Evolutionary conservation across 352 stramenopile species (phyloP).

Genomic region (Globisporangium splendens): DNA sequence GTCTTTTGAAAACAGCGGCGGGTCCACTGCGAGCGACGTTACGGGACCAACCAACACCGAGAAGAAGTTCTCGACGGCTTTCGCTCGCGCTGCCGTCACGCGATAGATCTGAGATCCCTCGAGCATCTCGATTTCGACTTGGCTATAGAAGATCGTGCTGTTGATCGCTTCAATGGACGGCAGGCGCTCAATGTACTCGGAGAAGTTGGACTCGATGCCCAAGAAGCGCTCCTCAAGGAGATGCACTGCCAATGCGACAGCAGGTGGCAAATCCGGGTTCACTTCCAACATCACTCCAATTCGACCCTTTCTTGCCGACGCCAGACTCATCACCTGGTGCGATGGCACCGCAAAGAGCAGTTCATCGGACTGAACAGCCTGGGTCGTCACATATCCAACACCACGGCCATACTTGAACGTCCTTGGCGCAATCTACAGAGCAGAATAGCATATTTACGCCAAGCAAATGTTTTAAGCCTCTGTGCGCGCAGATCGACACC

Average conservation of each 20-base stretch:
- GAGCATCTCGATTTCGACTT: slow-evolving; percentile 27
- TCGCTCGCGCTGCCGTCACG: slow-evolving; percentile 19
- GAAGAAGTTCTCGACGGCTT: slow-evolving; percentile 39
- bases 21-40: slow-evolving; percentile 34
- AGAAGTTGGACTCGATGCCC: slow-evolving; percentile 36
- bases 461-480: neutral
- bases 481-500: neutral
- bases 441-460: neutral
- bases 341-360: slow-evolving; percentile 31
- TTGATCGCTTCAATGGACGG: slow-evolving; percentile 20
- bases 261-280: slow-evolving; percentile 40
- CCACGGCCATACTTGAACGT: slow-evolving; percentile 48
- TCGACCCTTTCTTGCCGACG: slow-evolving; percentile 23
- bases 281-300: slow-evolving; percentile 34
- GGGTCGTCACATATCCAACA: slow-evolving; percentile 20
- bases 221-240: slow-evolving; percentile 42
- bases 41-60: slow-evolving; percentile 30
- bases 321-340: slow-evolving; percentile 35
- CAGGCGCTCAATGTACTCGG: slow-evolving; percentile 25
- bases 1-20: slow-evolving; percentile 37
- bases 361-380: slow-evolving; percentile 6
- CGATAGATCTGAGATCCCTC: slow-evolving; percentile 38
- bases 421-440: slow-evolving; percentile 17
- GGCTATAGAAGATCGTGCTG: slow-evolving; percentile 41
- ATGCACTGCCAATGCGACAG: slow-evolving; percentile 38